Conservation (phyloP, 2,329 filamentous ascomycete genomes). For the Colletotrichum melonis region DNA sequence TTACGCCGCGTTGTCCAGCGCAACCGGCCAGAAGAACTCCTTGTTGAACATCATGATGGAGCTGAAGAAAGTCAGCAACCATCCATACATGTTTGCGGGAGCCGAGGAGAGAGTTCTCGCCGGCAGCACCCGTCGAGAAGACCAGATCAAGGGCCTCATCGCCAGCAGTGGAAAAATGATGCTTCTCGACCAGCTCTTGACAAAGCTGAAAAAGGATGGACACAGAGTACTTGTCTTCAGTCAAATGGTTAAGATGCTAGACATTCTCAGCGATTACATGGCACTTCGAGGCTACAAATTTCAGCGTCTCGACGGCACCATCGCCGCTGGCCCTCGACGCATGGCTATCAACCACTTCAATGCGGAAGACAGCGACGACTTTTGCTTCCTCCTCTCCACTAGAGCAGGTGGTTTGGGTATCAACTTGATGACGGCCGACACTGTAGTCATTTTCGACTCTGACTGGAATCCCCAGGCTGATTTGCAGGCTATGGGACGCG, state of each 20-base stretch:
- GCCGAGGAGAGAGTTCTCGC: conserved; percentile 90
- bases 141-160: conserved; percentile 91
- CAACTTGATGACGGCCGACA: conserved; percentile 98
- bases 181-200: conserved; percentile 93
- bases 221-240: conserved; percentile 98
- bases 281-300: conserved; percentile 94
- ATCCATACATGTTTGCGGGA: conserved; percentile 97
- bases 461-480: conserved; percentile 99
- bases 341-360: conserved; percentile 99
- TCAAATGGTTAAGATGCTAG: conserved; percentile 99
- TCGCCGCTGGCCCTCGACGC: conserved; percentile 86
- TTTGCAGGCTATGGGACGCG: conserved; percentile 97
- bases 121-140: conserved; percentile 84
- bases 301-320: conserved; percentile 94
- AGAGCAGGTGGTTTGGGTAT: conserved; percentile 97
- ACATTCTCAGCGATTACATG: conserved; percentile 94
- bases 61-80: conserved; percentile 98
- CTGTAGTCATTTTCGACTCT: conserved; percentile 96
- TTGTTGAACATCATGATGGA: conserved; percentile 99
- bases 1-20: conserved; percentile 93
- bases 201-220: conserved; percentile 91
- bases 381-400: conserved; percentile 95
- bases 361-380: conserved; percentile 93
- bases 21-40: conserved; percentile 92
- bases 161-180: conserved; percentile 99